Evolutionary conservation across 129 eudicot genomes (phyloP), one percentile per base, ranked within the genome.

Genomic region (Flaveria ramosissima): DNA sequence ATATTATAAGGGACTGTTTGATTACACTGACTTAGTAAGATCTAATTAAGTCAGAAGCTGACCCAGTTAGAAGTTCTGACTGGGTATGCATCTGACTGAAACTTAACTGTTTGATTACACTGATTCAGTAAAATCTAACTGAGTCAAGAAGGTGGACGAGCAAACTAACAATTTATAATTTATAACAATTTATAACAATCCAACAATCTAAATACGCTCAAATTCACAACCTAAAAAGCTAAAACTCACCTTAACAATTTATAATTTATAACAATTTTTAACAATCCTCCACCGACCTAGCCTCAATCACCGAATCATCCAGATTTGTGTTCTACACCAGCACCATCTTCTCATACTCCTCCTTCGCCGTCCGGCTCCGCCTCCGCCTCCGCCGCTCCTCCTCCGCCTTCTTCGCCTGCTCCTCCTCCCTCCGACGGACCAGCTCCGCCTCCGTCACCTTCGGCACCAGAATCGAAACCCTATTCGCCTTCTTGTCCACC

Each of bases 381-480:
- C 26, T 23, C 26, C 26, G 62, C 84, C 70, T 79, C 88, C 81
- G 61, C 81, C 89, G 87, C 7, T 88, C 93, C 80, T 90, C 98
- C 78, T 89, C 97, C n/a, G 80, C 93, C 53, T 77, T 86, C 84
- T 73, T 84, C 68, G 32, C 87, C 82, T 84, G 78, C 85, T 91
- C 98, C 81, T 85, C 91, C 92, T 94, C 97, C 78, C 60, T 86
- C 83, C 90, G 52, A 74, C 84, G 71, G 60, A 78, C 68, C 57
- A 94, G 78, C 78, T 94, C 98, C 70, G 88, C 98, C 89, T 94
- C 97, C 11, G 98, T 94, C 8, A 91, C 97, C 83, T 94, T 94
- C 8, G 97, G 96, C 11, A 91, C 86, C 23, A 96, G 97, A 2
- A 89, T 74, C 19, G 92, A 60, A 15, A 90, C 97, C 71, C 98